Evolutionary conservation across 352 stramenopile genomes (phyloP).

Genomic region (Blastocystis hominis): DNA sequence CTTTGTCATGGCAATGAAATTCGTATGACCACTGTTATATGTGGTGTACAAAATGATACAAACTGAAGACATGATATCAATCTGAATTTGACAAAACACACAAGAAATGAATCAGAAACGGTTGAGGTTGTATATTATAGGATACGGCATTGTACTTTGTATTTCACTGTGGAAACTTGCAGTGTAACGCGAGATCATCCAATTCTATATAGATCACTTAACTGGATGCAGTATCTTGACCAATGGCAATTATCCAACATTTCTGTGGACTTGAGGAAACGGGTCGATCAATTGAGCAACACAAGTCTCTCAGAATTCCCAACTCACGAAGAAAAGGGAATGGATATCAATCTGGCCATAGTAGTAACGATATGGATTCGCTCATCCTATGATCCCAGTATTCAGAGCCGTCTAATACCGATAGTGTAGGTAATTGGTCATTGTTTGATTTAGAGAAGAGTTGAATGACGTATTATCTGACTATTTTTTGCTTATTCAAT

Average conservation of each 20-base stretch:
- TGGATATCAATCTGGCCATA: background rate
- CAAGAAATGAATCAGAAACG: background rate
- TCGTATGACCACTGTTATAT: background rate
- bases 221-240: background rate
- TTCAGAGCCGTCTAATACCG: background rate
- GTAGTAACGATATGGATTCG: background rate
- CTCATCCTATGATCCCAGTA: background rate
- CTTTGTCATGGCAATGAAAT: background rate
- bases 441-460: background rate
- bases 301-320: too few species aligned
- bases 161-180: background rate
- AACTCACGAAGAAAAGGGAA: background rate
- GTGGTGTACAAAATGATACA: slow-evolving; percentile 7
- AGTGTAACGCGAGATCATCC: background rate
- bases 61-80: background rate
- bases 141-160: background rate
- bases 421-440: background rate
- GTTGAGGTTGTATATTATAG: background rate
- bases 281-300: too few species aligned
- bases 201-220: background rate
- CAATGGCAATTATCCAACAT: background rate
- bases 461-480: background rate
- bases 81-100: background rate
- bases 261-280: too few species aligned
- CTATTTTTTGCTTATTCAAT: background rate